Evolutionary conservation across 306 rosid species (phyloP), one percentile per base, ranked within the genome.

Genomic region (Pterocarpus santalinus): DNA sequence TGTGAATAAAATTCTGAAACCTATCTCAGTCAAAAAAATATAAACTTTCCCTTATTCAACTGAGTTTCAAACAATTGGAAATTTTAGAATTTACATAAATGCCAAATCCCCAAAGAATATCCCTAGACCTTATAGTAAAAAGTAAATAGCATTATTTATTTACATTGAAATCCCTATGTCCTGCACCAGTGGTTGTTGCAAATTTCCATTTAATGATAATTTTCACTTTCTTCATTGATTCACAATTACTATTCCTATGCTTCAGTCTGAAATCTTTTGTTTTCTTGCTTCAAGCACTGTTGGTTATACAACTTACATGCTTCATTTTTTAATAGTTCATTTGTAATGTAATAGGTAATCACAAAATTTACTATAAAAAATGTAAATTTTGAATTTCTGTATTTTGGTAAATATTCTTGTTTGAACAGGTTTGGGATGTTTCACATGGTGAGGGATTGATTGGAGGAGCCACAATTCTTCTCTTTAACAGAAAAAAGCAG

Each of bases 381-480:
- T 83, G 28, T 67, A 0, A 46, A 79, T 2, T 28, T 33, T 62
- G 57, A 79, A 55, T 14, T 65, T 66, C 39, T 68, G 8, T 57
- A 62, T 62, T n/a, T 72, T 68, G 53, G 51, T 46, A 49, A 62
- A 62, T 43, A 53, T 64, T 78, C 62, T 60, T 84, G 72, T 58
- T 12, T 72, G 12, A 86, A 32, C 78, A 95, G 99, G 99, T 93
- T 85, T 95, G 96, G 97, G 99, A 95, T 86, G 97, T 95, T 72
- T 95, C 99, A 13, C 89, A 88, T 60, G 97, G 98, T 61, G 94
- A 93, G 84, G 97, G 90, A 75, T 87, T 95, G 89, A 90, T 95
- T 80, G 99, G 99, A 75, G 99, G 99, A 76, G 95, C 99, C 35
- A 95, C 98, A 30, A 90, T 93, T 83, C 87, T 90, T 90, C 96